These are phyloP conservation scores for Epichloe bromicola DNA, from an alignment of 2,329 filamentous ascomycete species.

Conservation along the genomic window DNA sequence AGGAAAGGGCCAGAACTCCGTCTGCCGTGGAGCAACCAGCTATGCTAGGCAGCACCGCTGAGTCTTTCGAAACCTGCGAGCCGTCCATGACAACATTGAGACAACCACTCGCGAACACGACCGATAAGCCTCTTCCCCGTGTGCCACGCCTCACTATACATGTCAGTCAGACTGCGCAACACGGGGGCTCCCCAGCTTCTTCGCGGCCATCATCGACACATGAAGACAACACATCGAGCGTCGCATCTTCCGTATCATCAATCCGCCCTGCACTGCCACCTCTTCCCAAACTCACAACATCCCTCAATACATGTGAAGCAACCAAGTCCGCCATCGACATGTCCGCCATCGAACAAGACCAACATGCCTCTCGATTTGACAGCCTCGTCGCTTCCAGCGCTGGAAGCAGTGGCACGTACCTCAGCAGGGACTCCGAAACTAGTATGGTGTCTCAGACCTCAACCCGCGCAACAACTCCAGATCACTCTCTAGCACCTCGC, in stretches of 20 bases:
- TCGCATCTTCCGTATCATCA: slow-evolving; percentile 34
- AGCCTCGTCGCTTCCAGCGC: slow-evolving; percentile 64
- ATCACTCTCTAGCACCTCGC: slow-evolving; percentile 42
- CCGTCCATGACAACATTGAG: slow-evolving; percentile 19
- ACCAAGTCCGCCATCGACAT: slow-evolving; percentile 28
- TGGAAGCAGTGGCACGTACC: slow-evolving; percentile 66
- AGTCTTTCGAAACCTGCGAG: slow-evolving; percentile 24
- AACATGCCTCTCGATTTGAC: slow-evolving; percentile 46
- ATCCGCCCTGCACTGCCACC: slow-evolving; percentile 38
- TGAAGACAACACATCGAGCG: slow-evolving; percentile 29
- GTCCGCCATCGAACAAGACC: slow-evolving; percentile 35
- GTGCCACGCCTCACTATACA: slow-evolving; percentile 43
- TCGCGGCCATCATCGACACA: slow-evolving; percentile 31
- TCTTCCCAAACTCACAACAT: slow-evolving; percentile 44
- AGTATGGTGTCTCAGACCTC: slow-evolving; percentile 72
- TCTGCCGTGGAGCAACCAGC: slow-evolving; percentile 24
- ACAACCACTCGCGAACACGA: slow-evolving; percentile 27
- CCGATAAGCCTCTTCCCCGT: slow-evolving; percentile 57
- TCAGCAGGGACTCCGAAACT: slow-evolving; percentile 68
- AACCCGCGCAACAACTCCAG: slow-evolving; percentile 79
- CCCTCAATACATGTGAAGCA: slow-evolving; percentile 32
- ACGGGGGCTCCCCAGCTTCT: slow-evolving; percentile 20
- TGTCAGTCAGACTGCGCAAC: slow-evolving; percentile 15
- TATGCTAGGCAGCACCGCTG: slow-evolving; percentile 25
- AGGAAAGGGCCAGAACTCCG: slow-evolving; percentile 20